Conservation (phyloP, 2,329 filamentous ascomycete genomes). For the Trichoderma guizhouense region DNA sequence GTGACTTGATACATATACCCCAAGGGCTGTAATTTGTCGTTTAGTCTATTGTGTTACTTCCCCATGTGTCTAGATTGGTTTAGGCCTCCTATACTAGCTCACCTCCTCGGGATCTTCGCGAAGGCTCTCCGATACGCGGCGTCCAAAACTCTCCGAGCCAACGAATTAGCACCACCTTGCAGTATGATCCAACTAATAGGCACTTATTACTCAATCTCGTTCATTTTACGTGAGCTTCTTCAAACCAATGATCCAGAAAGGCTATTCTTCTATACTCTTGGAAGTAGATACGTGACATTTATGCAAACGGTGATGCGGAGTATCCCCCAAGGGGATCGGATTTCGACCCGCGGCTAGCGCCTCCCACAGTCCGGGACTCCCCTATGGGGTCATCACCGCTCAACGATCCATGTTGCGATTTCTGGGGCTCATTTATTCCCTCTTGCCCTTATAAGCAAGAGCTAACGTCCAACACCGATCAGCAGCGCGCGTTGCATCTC, state of each 20-base stretch:
- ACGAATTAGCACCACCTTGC: background rate
- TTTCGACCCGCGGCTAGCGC: background rate
- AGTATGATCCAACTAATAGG: background rate
- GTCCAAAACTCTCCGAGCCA: background rate
- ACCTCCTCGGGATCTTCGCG: background rate
- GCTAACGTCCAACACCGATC: background rate
- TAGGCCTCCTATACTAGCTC: background rate
- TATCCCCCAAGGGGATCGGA: too few relatives aligned
- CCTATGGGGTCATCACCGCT: background rate
- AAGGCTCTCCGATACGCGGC: background rate
- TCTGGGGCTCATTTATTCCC: background rate
- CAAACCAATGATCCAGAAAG: accelerated
- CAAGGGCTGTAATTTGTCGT: background rate
- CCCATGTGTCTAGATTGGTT: background rate
- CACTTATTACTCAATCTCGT: background rate
- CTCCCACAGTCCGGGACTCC: background rate
- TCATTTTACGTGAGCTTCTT: background rate
- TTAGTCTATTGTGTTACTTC: background rate
- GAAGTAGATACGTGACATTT: background rate
- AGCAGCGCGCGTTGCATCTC: background rate
- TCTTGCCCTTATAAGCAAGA: background rate
- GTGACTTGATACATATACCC: background rate
- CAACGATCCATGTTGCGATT: background rate
- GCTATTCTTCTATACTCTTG: background rate
- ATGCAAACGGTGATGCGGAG: background rate